Conservation (phyloP, 768 basidiomycete species). For the Termitomyces sp. region DNA sequence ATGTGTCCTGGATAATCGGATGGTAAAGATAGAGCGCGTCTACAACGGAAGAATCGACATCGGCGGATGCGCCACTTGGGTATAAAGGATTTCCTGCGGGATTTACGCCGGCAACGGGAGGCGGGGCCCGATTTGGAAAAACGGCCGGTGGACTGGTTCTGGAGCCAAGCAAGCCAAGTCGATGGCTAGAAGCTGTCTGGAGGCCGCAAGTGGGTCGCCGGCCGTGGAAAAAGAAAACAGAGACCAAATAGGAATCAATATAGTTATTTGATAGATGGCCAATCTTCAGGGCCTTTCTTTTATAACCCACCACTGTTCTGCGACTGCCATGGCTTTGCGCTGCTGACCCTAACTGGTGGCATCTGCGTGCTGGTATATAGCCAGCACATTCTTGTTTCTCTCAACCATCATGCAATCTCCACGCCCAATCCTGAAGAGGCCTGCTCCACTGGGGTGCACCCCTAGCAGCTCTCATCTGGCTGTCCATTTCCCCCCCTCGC, state of each 20-base stretch:
- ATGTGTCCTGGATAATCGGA: too few species aligned
- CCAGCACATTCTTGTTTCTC: neutral
- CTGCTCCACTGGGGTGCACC: slow-evolving; percentile 18
- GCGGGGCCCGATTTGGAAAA: slow-evolving; percentile 1
- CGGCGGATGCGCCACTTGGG: neutral
- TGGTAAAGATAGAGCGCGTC: too few species aligned
- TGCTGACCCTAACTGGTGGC: slow-evolving; percentile 21
- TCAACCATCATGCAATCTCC: slow-evolving; percentile 30
- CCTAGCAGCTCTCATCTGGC: slow-evolving; percentile 26
- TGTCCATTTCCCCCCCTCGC: slow-evolving; percentile 53
- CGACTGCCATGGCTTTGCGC: slow-evolving; percentile 10
- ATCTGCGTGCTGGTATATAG: neutral
- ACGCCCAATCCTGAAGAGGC: slow-evolving; percentile 58
- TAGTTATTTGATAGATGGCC: neutral
- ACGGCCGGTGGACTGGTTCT: neutral
- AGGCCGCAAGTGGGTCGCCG: too few species aligned
- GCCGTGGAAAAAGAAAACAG: slow-evolving; percentile 7
- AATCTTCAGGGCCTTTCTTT: slow-evolving; percentile 1
- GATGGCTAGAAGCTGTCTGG: too few species aligned
- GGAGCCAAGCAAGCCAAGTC: slow-evolving; percentile 4
- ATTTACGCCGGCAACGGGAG: slow-evolving; percentile 17
- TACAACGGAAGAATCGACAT: neutral
- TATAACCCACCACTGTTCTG: slow-evolving; percentile 5
- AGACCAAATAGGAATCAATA: slow-evolving; percentile 16
- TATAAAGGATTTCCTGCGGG: slow-evolving; percentile 1